Conservation (phyloP, 1,139 yeast genomes). For the Debaryomyces sp. region DNA sequence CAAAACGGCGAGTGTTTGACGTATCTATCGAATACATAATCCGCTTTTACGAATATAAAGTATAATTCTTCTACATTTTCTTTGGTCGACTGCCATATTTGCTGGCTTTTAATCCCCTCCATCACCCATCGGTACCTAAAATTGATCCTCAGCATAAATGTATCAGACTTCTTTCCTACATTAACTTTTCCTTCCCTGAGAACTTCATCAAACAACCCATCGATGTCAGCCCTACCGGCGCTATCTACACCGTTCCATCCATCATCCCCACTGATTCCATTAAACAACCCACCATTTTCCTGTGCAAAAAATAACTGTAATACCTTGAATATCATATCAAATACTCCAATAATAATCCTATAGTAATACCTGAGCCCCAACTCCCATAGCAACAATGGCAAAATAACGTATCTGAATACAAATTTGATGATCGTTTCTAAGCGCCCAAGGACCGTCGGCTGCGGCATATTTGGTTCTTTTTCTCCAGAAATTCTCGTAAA, state of each 20-base stretch:
- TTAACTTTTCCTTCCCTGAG: not conserved
- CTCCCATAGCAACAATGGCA: conserved; percentile 8
- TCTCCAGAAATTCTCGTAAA: not conserved
- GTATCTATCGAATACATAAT: conserved; percentile 26
- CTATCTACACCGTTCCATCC: not conserved
- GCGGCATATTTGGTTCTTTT: not conserved
- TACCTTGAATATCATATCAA: not conserved
- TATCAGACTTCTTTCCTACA: not conserved
- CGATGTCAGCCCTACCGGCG: not conserved
- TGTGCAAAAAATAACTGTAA: not conserved
- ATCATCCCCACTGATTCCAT: not conserved
- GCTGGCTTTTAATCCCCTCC: not conserved
- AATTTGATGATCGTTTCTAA: not conserved
- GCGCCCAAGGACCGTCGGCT: not conserved
- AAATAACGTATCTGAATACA: conserved; percentile 4
- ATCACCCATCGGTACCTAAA: not conserved
- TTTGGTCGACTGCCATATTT: not conserved
- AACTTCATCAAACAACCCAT: not conserved
- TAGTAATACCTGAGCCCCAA: conserved; percentile 7
- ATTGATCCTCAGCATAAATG: not conserved
- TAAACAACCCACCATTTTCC: not conserved
- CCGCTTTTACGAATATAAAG: conserved; percentile 12
- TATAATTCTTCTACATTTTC: conserved; percentile 1
- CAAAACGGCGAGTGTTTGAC: conserved; percentile 23
- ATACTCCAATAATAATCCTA: not conserved